Conservation (phyloP, 2,329 filamentous ascomycete species). For the Decorospora gaudefroyi region DNA sequence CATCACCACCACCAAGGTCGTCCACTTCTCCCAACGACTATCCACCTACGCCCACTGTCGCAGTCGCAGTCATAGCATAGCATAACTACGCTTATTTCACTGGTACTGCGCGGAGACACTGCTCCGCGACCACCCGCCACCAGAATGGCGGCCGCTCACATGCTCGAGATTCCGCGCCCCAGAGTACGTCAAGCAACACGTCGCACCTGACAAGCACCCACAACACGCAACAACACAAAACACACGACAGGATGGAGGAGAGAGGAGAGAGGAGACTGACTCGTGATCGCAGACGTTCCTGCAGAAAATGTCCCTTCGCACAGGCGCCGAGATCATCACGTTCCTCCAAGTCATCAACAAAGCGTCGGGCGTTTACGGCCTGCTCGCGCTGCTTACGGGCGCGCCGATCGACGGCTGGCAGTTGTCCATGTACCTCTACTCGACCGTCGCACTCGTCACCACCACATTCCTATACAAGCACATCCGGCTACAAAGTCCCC, state of each 20-base stretch:
- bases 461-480: conserved; percentile 75
- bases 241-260: conserved; percentile 7
- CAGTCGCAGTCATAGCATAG: conserved; percentile 20
- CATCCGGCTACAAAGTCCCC: conserved; percentile 75
- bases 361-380: conserved; percentile 84
- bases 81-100: conserved; percentile 19
- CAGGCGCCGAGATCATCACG: conserved; percentile 82
- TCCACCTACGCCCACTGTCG: conserved; percentile 5
- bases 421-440: conserved; percentile 90
- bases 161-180: conserved; percentile 47
- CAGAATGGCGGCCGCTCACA: conserved; percentile 41
- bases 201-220: background rate
- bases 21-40: conserved; percentile 8
- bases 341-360: conserved; percentile 89
- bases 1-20: conserved; percentile 12
- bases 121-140: conserved; percentile 13
- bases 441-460: conserved; percentile 69
- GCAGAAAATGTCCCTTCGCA: conserved; percentile 82
- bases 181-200: conserved; percentile 35
- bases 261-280: conserved; percentile 29
- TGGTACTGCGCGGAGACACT: conserved; percentile 2
- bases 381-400: conserved; percentile 86
- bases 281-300: conserved; percentile 69
- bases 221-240: background rate
- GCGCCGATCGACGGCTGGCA: conserved; percentile 81